These are phyloP conservation scores for Quercus rubra DNA, from an alignment of 306 rosid species.

Conservation along the genomic window DNA sequence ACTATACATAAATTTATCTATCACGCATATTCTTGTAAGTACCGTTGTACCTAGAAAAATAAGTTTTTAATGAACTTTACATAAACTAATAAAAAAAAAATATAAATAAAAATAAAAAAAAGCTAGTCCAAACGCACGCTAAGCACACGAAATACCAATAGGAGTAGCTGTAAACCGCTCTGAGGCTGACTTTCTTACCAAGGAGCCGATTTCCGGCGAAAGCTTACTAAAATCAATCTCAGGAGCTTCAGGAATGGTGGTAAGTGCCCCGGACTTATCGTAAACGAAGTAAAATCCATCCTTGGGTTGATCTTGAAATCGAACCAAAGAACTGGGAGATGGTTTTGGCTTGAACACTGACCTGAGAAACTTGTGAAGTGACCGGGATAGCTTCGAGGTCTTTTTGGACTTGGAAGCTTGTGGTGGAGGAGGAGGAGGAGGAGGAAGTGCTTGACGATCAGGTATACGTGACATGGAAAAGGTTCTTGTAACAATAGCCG, in stretches of 20 bases:
- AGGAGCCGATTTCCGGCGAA: slow-evolving; percentile 62
- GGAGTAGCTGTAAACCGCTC: slow-evolving; percentile 44
- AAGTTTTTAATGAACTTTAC: no score
- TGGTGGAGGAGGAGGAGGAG: background rate
- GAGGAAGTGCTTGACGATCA: slow-evolving; percentile 22
- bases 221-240: slow-evolving; percentile 42
- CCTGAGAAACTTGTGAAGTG: slow-evolving; percentile 64
- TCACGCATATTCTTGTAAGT: background rate
- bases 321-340: slow-evolving; percentile 12
- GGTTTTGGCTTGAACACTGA: slow-evolving; percentile 51
- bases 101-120: background rate
- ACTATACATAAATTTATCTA: background rate
- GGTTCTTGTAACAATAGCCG: slow-evolving; percentile 62
- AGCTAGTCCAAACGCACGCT: background rate
- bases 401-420: slow-evolving; percentile 14
- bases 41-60: no score
- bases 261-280: slow-evolving; percentile 64
- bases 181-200: slow-evolving; percentile 49
- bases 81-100: no score
- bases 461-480: slow-evolving; percentile 71
- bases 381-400: slow-evolving; percentile 56
- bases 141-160: slow-evolving; percentile 50
- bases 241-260: slow-evolving; percentile 68
- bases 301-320: slow-evolving; percentile 29
- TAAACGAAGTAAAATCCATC: slow-evolving; percentile 56